These are phyloP conservation scores for Phytophthora megakarya DNA, from an alignment of 352 stramenopile species.

Conservation along the genomic window DNA sequence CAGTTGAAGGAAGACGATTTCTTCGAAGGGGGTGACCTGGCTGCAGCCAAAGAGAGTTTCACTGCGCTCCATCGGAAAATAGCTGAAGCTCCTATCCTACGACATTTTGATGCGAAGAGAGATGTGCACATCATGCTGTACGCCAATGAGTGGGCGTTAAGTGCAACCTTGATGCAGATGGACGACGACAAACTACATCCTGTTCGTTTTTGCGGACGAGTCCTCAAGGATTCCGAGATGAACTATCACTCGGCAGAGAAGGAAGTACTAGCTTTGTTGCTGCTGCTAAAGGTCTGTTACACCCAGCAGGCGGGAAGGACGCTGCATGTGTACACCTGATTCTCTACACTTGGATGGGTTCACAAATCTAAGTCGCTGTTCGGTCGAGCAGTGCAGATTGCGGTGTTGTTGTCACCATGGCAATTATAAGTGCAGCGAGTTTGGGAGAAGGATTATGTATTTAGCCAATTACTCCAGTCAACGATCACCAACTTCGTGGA, in stretches of 20 bases:
- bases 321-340: conserved; percentile 21
- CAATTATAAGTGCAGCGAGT: background rate
- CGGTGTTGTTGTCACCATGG: conserved; percentile 21
- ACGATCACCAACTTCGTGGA: conserved; percentile 11
- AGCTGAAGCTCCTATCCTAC: conserved; percentile 1
- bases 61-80: conserved; percentile 21
- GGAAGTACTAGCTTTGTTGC: conserved; percentile 18
- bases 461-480: conserved; percentile 9
- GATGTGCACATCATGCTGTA: conserved; percentile 22
- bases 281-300: conserved; percentile 10
- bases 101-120: conserved; percentile 5
- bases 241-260: conserved; percentile 24
- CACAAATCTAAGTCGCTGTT: conserved; percentile 18
- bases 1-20: conserved; percentile 19
- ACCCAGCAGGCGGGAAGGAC: background rate
- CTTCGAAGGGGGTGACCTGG: conserved; percentile 9
- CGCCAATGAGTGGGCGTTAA: conserved; percentile 29
- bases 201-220: conserved; percentile 9
- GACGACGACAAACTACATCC: conserved; percentile 14
- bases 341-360: conserved; percentile 32
- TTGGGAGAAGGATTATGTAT: background rate
- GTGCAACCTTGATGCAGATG: conserved; percentile 15
- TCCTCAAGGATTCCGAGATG: conserved; percentile 12
- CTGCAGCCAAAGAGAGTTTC: conserved; percentile 1
- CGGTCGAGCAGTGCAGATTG: conserved; percentile 17